Conservation (phyloP, 2,329 filamentous ascomycete genomes). For the Hymenotorrendiella dingleyae region DNA sequence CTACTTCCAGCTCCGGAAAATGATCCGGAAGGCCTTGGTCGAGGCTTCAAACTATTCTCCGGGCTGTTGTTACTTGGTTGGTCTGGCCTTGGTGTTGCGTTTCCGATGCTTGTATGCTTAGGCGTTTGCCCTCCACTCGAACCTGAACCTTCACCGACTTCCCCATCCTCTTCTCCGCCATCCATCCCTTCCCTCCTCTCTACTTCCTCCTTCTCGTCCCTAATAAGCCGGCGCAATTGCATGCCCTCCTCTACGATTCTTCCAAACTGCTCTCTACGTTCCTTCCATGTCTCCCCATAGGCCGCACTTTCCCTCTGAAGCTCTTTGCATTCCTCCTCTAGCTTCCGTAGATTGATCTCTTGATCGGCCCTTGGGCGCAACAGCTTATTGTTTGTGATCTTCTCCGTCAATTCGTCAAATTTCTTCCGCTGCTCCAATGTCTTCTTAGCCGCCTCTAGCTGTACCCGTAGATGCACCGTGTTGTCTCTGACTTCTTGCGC, state of each 20-base stretch:
- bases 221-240: constrained; percentile 75
- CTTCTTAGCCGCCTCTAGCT: constrained; percentile 70
- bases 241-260: constrained; percentile 88
- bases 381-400: constrained; percentile 75
- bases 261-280: constrained; percentile 80
- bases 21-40: constrained; percentile 23
- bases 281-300: constrained; percentile 77
- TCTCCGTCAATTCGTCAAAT: constrained; percentile 83
- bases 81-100: constrained; percentile 43
- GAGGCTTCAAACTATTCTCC: constrained; percentile 37
- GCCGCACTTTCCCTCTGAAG: constrained; percentile 77
- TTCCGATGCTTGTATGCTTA: constrained; percentile 41
- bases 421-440: constrained; percentile 73
- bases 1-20: constrained; percentile 37
- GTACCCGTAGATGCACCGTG: constrained; percentile 64
- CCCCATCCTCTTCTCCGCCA: constrained; percentile 47
- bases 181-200: constrained; percentile 81
- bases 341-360: constrained; percentile 66
- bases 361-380: constrained; percentile 83
- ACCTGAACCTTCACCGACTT: constrained; percentile 51
- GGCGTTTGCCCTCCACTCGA: constrained; percentile 42
- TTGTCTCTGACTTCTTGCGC: constrained; percentile 72
- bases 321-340: constrained; percentile 83
- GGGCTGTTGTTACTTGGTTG: constrained; percentile 46
- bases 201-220: constrained; percentile 92